A percentile compares a stretch with the other conserved stretches of the same genome.
These are phyloP conservation scores for Tolypocladium ophioglossoides DNA, from an alignment of 2,329 filamentous ascomycete species.

Conservation along the genomic window DNA sequence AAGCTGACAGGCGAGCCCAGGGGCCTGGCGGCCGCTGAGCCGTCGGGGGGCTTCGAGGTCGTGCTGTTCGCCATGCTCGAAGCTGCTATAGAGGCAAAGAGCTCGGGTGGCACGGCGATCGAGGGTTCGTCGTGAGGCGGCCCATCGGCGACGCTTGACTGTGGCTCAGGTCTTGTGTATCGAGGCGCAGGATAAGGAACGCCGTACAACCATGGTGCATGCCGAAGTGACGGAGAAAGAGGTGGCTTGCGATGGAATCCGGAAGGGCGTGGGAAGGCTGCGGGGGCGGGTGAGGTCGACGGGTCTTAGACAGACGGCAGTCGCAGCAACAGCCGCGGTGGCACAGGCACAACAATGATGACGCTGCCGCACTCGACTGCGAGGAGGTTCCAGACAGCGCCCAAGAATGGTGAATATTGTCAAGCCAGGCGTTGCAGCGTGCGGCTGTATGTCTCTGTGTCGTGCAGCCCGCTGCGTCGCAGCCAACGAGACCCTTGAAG, in stretches of 20 bases:
- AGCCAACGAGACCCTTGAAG: not conserved
- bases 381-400: not conserved
- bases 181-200: not conserved
- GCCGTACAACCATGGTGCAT: conserved; percentile 4
- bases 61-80: conserved; percentile 19
- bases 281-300: not conserved
- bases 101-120: not conserved
- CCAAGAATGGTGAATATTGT: not conserved
- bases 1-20: conserved; percentile 19
- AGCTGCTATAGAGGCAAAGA: conserved; percentile 5
- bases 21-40: conserved; percentile 14
- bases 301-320: not conserved
- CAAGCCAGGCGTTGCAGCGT: not conserved
- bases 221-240: not conserved
- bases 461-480: not conserved
- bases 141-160: not conserved
- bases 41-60: conserved; percentile 17
- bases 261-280: not conserved
- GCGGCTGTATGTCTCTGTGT: not conserved
- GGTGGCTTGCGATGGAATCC: not conserved
- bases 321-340: not conserved
- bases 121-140: not conserved
- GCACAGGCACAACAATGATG: not conserved
- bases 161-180: conserved; percentile 3
- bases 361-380: not conserved